Evolutionary conservation across 2,329 filamentous ascomycete species (phyloP).

Genomic region (Cytospora schulzeri): DNA sequence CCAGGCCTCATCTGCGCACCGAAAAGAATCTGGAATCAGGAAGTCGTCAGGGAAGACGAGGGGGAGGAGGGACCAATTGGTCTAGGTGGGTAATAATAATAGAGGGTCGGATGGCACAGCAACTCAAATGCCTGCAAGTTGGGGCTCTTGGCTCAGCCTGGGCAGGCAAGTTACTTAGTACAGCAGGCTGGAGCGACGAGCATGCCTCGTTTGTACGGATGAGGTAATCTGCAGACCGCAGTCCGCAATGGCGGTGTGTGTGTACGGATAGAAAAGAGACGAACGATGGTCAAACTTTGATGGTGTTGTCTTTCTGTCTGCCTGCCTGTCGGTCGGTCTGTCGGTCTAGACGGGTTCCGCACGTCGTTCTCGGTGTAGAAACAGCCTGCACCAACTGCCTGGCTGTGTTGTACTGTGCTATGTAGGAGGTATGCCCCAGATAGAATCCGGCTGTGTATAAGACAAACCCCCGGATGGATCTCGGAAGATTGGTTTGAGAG

Average conservation of each 20-base stretch:
- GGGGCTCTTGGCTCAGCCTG: conserved; percentile 7
- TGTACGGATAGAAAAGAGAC: conserved; percentile 2
- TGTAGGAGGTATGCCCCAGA: too few relatives aligned
- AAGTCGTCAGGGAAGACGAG: background rate
- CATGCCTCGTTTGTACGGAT: conserved; percentile 6
- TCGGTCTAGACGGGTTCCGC: conserved; percentile 9
- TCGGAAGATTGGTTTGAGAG: background rate
- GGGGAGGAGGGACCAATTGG: conserved; percentile 15
- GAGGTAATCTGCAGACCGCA: conserved; percentile 22
- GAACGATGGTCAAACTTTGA: conserved; percentile 10
- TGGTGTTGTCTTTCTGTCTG: background rate
- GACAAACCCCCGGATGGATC: background rate
- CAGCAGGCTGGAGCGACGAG: background rate
- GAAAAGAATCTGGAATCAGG: background rate
- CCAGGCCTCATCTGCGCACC: background rate
- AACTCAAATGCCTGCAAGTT: conserved; percentile 30
- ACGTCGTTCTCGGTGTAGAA: conserved; percentile 6
- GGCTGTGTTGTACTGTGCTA: too few relatives aligned
- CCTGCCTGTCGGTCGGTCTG: conserved; percentile 6
- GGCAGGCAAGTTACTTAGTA: conserved; percentile 7
- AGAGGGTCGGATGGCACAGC: conserved; percentile 29
- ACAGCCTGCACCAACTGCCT: background rate
- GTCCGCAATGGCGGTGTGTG: conserved; percentile 31
- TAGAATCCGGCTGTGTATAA: background rate
- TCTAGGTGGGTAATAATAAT: conserved; percentile 16